Evolutionary conservation across 2,329 filamentous ascomycete genomes (phyloP).

Genomic region (Diaporthe humulicola): DNA sequence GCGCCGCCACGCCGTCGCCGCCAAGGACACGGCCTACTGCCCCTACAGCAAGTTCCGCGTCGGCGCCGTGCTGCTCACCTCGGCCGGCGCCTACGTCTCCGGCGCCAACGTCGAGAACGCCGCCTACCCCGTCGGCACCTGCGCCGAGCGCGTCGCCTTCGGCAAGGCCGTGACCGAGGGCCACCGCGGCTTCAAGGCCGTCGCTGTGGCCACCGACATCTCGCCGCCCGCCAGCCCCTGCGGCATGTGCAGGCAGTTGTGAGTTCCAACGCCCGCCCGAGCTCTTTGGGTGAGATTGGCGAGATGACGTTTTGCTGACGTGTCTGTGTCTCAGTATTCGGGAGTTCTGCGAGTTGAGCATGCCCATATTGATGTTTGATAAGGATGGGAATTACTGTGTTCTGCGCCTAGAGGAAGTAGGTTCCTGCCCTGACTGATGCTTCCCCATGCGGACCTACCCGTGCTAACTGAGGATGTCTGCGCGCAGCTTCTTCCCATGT

Average conservation of each 20-base stretch:
- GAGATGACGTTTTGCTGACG: constrained; percentile 27
- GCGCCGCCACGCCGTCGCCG: constrained; percentile 72
- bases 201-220: constrained; percentile 89
- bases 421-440: constrained; percentile 41
- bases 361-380: constrained; percentile 94
- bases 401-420: constrained; percentile 76
- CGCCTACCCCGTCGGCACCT: constrained; percentile 92
- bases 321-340: constrained; percentile 68
- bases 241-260: constrained; percentile 97
- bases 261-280: constrained; percentile 48
- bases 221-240: constrained; percentile 80
- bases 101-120: constrained; percentile 97
- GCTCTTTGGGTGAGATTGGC: neutral
- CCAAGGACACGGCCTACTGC: constrained; percentile 88
- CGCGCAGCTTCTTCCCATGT: constrained; percentile 70
- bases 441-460: neutral
- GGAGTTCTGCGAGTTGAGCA: constrained; percentile 77
- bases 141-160: constrained; percentile 92
- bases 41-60: constrained; percentile 95
- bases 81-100: constrained; percentile 62
- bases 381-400: constrained; percentile 80
- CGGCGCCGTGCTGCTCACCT: constrained; percentile 81
- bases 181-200: constrained; percentile 74
- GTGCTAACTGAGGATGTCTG: constrained; percentile 33
- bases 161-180: constrained; percentile 80